Conservation (phyloP, 768 basidiomycete species). For the Candolleomyces aberdarensis region DNA sequence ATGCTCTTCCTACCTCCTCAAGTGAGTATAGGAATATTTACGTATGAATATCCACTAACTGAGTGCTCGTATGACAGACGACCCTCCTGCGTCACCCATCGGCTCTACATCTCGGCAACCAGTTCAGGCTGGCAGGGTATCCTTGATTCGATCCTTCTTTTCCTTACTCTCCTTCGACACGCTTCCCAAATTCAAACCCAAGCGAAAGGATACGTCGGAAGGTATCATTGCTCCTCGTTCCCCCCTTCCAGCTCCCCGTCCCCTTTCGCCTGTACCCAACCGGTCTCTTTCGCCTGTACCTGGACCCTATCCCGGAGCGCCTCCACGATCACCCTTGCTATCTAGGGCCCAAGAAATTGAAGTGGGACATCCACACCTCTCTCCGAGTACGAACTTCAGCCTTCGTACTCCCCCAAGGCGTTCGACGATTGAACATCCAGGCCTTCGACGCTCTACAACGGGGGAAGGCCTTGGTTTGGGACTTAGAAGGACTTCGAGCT, state of each 20-base stretch:
- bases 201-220: constrained; percentile 49
- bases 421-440: constrained; percentile 6
- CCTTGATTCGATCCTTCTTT: constrained; percentile 67
- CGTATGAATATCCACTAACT: neutral
- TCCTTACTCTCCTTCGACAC: constrained; percentile 42
- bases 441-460: constrained; percentile 6
- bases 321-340: constrained; percentile 36
- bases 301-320: constrained; percentile 20
- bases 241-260: constrained; percentile 31
- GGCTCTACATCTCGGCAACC: constrained; percentile 20
- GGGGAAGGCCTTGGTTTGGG: constrained; percentile 25
- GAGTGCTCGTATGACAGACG: constrained; percentile 20
- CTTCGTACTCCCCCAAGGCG: constrained; percentile 42
- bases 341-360: constrained; percentile 32
- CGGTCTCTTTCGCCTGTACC: constrained; percentile 36
- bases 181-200: constrained; percentile 36
- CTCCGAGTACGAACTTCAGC: constrained; percentile 28
- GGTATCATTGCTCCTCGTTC: constrained; percentile 71
- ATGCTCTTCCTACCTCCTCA: constrained; percentile 79
- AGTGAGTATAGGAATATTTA: constrained; percentile 30
- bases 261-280: constrained; percentile 26
- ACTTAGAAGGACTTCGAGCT: constrained; percentile 14
- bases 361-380: constrained; percentile 18
- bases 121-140: constrained; percentile 31
- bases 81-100: constrained; percentile 39